Evolutionary conservation across 306 rosid genomes (phyloP).

Genomic region (Dryas alaskensis): DNA sequence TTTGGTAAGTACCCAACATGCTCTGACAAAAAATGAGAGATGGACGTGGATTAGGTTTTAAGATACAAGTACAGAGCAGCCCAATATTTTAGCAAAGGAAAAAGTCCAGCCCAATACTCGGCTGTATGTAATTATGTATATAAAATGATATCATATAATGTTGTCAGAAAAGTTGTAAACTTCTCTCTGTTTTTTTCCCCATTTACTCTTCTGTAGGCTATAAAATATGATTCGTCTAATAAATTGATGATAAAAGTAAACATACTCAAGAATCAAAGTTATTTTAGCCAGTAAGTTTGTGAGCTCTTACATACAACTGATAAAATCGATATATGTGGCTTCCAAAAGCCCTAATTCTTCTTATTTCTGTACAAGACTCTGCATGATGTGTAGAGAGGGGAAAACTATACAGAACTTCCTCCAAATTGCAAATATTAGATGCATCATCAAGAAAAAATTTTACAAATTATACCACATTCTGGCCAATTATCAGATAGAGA

Average conservation of each 20-base stretch:
- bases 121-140: too few species aligned
- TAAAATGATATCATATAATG: too few species aligned
- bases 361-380: conserved; percentile 1
- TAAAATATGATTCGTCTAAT: background rate
- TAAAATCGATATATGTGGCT: background rate
- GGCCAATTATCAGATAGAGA: background rate
- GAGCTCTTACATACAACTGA: background rate
- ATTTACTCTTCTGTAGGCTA: background rate
- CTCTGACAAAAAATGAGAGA: too few species aligned
- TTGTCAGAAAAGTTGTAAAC: too few species aligned
- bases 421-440: background rate
- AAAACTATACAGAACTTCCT: conserved; percentile 17
- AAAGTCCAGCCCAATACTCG: too few species aligned
- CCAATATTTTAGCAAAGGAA: too few species aligned
- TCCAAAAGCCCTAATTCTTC: background rate
- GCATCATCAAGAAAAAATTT: conserved; percentile 5
- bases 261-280: background rate
- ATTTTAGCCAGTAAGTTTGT: background rate
- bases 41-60: too few species aligned
- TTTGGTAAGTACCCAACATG: too few species aligned
- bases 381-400: background rate
- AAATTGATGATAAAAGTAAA: background rate
- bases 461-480: conserved; percentile 5
- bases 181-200: too few species aligned
- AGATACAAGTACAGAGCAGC: too few species aligned